Base-by-base conservation (phyloP, 2,329 filamentous ascomycete species). In the Anisogramma anomala region DNA sequence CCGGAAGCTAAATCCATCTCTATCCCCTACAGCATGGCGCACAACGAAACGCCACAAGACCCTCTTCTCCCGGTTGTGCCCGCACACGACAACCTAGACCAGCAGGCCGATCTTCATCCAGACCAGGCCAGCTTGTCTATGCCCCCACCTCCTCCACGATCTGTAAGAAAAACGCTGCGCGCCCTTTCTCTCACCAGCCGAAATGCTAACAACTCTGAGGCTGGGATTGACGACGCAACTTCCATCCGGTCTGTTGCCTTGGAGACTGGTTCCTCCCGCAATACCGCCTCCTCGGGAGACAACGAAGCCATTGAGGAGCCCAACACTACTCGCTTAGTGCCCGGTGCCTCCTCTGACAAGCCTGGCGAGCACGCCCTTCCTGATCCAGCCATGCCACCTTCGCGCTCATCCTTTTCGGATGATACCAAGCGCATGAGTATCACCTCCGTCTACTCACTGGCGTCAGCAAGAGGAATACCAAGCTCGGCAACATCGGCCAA, bases 361-460 rank as follows among this genome's bases (percentile, higher is more conserved):
- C 45, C 52, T 48, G 52, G 58, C 33, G 42, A 54, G 49, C 53
- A 55, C 46, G 53, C 53, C 23, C 59, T 72, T 36, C 66, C 71
- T 36, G 75, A 79, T 42, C 55, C 68, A 30, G 60, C 69, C 36
- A 55, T 67, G 47, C 60, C 60, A 35, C 52, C 51, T 34, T 53
- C 64, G 30, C 63, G 64, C 39, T 63, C 66, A 15, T 72, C 72
- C 10, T 58, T 67, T 44, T 70, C 70, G 13, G 69, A 73, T 17
- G 69, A 73, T 15, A 54, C 59, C 23, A 82, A 84, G 53, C 76
- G 83, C 37, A 67, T 82, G 55, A 87, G 82, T 18, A 72, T 81
- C 45, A 84, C 80, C 6, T 88, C 83, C 1, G 64, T 84, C 37
- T 82, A 82, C 54, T 85, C 82, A 23, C 62, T 82, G 18, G 73